Evolutionary conservation across 225 moss, liverwort and hornwort genomes (phyloP).

Genomic region (Climacium dendroides): DNA sequence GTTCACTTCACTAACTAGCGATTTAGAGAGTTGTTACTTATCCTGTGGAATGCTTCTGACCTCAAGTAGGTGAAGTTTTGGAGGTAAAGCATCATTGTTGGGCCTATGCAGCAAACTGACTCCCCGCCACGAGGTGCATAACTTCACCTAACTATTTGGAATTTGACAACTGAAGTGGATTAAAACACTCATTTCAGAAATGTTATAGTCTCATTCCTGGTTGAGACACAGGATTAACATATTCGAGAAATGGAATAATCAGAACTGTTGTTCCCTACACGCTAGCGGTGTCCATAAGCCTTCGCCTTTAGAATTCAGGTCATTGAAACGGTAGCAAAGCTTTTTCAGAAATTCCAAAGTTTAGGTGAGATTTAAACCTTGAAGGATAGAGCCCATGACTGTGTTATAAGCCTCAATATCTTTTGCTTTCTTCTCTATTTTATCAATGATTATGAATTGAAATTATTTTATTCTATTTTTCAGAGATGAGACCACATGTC

Average conservation of each 20-base stretch:
- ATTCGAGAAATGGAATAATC: background rate
- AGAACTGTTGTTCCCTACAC: background rate
- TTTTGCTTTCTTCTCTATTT: background rate
- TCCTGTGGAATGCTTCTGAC: background rate
- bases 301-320: background rate
- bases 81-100: background rate
- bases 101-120: background rate
- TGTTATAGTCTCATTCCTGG: background rate
- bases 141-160: background rate
- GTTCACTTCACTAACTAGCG: background rate
- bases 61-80: background rate
- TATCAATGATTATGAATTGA: background rate
- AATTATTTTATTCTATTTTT: background rate
- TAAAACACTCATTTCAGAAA: background rate
- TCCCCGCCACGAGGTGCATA: background rate
- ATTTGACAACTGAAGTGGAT: background rate
- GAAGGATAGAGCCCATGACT: background rate
- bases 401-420: no score
- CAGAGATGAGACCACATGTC: background rate
- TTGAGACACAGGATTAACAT: background rate
- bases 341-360: background rate
- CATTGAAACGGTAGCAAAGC: background rate
- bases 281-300: background rate
- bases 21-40: background rate
- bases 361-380: background rate